Percentiles rank a stretch among this genome's conserved stretches.
These are phyloP conservation scores for Platanthera guangdongensis DNA, from an alignment of 106 monocot genomes.

Conservation along the genomic window DNA sequence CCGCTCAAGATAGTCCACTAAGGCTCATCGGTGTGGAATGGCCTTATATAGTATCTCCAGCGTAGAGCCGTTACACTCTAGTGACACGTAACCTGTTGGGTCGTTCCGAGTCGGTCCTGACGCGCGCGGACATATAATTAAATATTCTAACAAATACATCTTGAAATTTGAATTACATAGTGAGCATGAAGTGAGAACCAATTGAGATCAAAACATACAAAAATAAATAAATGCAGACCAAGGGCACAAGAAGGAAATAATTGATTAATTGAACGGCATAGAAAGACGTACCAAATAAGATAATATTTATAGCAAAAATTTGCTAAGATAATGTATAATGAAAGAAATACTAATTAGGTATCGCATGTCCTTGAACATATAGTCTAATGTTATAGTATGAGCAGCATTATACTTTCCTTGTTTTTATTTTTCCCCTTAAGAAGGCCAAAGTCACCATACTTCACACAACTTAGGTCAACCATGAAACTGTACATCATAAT, in stretches of 20 bases:
- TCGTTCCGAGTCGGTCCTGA: too few relatives aligned
- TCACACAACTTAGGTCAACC: neutral
- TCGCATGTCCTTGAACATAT: neutral
- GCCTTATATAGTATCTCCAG: too few relatives aligned
- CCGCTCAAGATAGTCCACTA: too few relatives aligned
- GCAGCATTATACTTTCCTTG: neutral
- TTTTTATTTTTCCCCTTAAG: neutral
- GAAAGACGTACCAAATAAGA: neutral
- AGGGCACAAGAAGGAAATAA: neutral
- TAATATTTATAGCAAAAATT: neutral
- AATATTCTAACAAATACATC: too few relatives aligned
- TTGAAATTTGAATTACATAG: neutral
- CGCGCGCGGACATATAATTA: too few relatives aligned
- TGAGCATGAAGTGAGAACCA: neutral
- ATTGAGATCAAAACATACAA: neutral
- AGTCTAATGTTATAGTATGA: neutral
- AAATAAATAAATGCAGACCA: neutral
- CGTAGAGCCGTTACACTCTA: too few relatives aligned
- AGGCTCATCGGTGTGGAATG: too few relatives aligned
- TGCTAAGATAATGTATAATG: neutral
- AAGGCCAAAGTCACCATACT: neutral
- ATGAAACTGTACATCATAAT: neutral
- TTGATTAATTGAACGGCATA: neutral
- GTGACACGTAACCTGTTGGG: too few relatives aligned
- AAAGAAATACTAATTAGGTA: neutral